Percentiles rank a stretch among this genome's conserved stretches.
Conservation (phyloP, 257 asterid genomes). For the Parsonsia alboflavescens region DNA sequence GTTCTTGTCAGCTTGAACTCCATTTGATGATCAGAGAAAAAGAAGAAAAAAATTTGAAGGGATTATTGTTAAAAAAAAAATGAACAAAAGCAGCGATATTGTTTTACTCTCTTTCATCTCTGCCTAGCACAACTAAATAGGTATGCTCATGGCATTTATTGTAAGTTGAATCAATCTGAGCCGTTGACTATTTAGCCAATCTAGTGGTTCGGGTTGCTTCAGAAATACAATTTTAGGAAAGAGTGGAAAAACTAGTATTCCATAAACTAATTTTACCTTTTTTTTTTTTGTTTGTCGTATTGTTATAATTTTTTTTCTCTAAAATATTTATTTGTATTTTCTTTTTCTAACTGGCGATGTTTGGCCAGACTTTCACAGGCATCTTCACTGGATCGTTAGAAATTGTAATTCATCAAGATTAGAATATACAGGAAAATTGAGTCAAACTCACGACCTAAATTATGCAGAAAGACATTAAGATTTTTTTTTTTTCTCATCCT, state of each 20-base stretch:
- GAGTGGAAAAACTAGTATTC: not conserved
- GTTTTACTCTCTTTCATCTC: constrained; percentile 5
- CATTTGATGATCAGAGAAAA: constrained; percentile 14
- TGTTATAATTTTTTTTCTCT: no score
- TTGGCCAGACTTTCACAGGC: no score
- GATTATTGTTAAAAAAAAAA: not conserved
- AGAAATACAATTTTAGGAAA: not conserved
- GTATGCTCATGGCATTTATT: constrained; percentile 25
- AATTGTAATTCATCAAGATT: no score
- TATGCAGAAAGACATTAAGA: no score
- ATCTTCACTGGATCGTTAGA: no score
- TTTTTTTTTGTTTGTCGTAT: no score
- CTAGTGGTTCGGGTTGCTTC: constrained; percentile 10
- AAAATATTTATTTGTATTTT: no score
- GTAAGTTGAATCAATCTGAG: constrained; percentile 12
- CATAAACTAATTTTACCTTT: not conserved
- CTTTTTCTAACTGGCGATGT: no score
- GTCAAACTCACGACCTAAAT: no score
- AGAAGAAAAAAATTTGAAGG: not conserved
- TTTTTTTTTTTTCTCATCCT: no score
- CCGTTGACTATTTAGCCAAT: constrained; percentile 14
- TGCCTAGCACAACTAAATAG: constrained; percentile 11
- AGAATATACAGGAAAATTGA: no score
- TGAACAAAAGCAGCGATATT: not conserved
- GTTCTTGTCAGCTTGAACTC: constrained; percentile 8